These are phyloP conservation scores for Fusarium sp. DNA, from an alignment of 2,329 filamentous ascomycete species.

Conservation along the genomic window DNA sequence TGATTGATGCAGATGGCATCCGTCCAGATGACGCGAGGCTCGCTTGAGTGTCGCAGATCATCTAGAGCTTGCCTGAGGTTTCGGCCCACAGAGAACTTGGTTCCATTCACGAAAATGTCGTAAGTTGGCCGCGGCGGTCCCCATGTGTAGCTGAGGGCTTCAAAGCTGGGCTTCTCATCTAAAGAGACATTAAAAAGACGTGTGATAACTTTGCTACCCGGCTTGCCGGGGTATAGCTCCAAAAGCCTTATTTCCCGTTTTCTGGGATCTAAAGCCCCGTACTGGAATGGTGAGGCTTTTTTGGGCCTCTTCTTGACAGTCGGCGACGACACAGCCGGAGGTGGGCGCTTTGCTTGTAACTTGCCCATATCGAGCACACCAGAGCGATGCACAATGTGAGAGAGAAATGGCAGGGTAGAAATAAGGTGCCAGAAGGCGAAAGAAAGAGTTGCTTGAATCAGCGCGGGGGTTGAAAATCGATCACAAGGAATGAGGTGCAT, in stretches of 20 bases:
- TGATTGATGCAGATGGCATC: conserved; percentile 23
- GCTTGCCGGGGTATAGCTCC: conserved; percentile 6
- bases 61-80: conserved; percentile 9
- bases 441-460: not conserved
- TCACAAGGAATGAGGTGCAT: not conserved
- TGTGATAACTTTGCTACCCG: not conserved
- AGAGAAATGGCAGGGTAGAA: not conserved
- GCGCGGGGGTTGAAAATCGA: not conserved
- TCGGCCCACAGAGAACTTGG: not conserved
- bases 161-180: conserved; percentile 1
- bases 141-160: conserved; percentile 19
- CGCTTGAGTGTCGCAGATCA: not conserved
- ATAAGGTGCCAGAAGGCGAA: not conserved
- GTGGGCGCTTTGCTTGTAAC: not conserved
- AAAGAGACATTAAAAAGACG: not conserved
- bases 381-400: not conserved
- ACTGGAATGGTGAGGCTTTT: not conserved
- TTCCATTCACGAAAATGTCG: not conserved
- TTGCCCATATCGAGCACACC: not conserved
- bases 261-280: not conserved
- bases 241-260: not conserved
- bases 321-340: not conserved
- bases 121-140: not conserved
- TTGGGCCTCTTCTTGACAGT: not conserved
- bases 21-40: conserved; percentile 10